A percentile compares a stretch with the other conserved stretches of the same genome.
These are phyloP conservation scores for Kondoa malvinella DNA, from an alignment of 768 basidiomycete species.

Conservation along the genomic window DNA sequence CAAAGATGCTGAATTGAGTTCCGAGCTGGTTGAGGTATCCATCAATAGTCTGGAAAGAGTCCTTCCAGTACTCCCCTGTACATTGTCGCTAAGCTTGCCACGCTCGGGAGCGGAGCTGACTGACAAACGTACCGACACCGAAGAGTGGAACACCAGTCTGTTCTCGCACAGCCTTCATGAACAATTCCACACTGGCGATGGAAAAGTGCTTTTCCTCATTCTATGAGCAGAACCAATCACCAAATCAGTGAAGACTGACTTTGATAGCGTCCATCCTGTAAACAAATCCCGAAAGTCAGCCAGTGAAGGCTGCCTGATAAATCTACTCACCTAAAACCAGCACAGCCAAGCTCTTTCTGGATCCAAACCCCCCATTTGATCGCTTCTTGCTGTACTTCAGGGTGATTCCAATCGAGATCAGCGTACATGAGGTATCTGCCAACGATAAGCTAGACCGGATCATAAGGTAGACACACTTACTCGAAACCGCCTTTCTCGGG, in stretches of 20 bases:
- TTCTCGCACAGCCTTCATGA: conserved; percentile 33
- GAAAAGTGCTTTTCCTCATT: too few species aligned
- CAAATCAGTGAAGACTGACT: too few species aligned
- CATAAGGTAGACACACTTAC: too few species aligned
- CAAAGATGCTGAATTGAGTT: conserved; percentile 36
- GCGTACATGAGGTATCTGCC: neutral
- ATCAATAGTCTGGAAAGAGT: neutral
- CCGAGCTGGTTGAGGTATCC: conserved; percentile 27
- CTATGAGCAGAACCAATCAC: too few species aligned
- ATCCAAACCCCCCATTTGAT: conserved; percentile 34
- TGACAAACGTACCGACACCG: conserved; percentile 32
- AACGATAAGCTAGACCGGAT: too few species aligned
- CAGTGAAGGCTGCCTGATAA: too few species aligned
- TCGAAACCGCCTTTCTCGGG: neutral
- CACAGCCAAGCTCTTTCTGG: conserved; percentile 30
- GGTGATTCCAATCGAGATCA: too few species aligned
- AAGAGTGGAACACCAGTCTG: conserved; percentile 29
- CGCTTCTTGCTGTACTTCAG: conserved; percentile 25
- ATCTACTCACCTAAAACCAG: neutral
- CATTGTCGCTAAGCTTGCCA: neutral
- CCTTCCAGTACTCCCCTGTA: neutral
- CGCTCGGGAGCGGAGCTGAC: neutral
- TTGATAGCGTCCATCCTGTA: too few species aligned
- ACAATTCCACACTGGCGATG: too few species aligned
- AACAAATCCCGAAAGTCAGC: too few species aligned